Percentiles rank a stretch among this genome's conserved stretches.
Evolutionary conservation across 345 rosid species (phyloP).

Genomic region (Hypericum perforatum): DNA sequence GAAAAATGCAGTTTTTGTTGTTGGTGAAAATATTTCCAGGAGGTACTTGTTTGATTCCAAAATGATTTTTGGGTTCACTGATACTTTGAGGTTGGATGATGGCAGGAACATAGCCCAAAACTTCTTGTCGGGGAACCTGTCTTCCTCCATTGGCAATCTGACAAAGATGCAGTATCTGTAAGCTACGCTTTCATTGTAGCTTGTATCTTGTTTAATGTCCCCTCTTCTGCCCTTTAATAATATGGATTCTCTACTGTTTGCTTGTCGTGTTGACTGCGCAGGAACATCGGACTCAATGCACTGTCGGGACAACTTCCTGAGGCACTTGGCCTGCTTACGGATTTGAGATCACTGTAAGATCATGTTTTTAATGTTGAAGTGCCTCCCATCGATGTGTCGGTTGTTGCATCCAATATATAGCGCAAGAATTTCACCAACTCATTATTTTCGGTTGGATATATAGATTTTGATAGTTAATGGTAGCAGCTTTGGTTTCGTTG

Average conservation of each 20-base stretch:
- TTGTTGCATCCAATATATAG: too few species aligned
- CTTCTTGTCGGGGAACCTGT: conserved; percentile 38
- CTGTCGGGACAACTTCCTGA: conserved; percentile 5
- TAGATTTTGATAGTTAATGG: too few species aligned
- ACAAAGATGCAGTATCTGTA: conserved; percentile 58
- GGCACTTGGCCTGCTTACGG: conserved; percentile 1
- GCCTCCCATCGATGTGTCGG: too few species aligned
- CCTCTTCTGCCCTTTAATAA: background rate
- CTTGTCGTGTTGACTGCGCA: conserved; percentile 6
- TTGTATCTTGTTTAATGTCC: background rate
- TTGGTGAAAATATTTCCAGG: background rate
- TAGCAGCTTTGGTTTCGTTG: background rate
- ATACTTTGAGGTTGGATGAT: background rate
- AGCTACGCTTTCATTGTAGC: background rate
- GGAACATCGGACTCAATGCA: conserved; percentile 18
- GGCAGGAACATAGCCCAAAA: conserved; percentile 39
- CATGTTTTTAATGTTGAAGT: background rate
- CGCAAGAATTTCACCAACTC: too few species aligned
- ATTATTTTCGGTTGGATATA: too few species aligned
- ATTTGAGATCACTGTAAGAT: conserved; percentile 16
- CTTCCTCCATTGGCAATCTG: conserved; percentile 39
- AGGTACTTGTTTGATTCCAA: background rate
- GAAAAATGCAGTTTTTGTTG: too few species aligned
- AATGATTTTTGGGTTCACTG: background rate
- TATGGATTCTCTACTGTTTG: background rate